Evolutionary conservation across 106 monocot genomes (phyloP), one percentile per base, ranked within the genome.

Genomic region (Triglochin maritima): DNA sequence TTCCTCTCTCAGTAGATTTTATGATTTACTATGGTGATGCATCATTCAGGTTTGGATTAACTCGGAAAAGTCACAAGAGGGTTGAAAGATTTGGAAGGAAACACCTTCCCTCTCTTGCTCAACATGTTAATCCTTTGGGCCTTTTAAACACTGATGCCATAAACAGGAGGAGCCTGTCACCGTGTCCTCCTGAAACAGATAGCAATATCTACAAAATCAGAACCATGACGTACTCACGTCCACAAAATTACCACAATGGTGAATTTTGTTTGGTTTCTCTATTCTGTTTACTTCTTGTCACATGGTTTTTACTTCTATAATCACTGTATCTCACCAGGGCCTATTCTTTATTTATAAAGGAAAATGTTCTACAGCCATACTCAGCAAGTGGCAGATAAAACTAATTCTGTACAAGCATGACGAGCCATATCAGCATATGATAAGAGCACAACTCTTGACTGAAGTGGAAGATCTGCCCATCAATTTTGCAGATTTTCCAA

Each of bases 131-230:
- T 2, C 14, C 49, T 64, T 48, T 48, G n/a, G 48, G 49, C 17
- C 2, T 64, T 8, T n/a, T 49, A 64, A 64, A 3, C 6, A 4
- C 4, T 48, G 47, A 49, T 14, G 47, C 15, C 9, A 58, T 94
- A 80, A 48, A 55, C 42, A 87, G 87, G 59, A 79, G 55, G 59
- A 72, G 43, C 76, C 54, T 67, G 47, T 71, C 87, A 92, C 74
- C 83, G 85, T 42, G 83, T 81, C 5, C 83, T 94, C 45, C 48
- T 60, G n/a, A 70, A 89, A 48, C 15, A n/a, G 48, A 9, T 48
- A 16, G 75, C 70, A 85, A 46, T 81, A 83, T 76, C 84, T 84
- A 10, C 71, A 72, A 68, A 47, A 61, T 4, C 80, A 89, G 72
- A 82, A 83, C 44, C 62, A 74, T 60, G 84, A 87, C 56, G 50